phyloP scores from a whole-genome alignment of 2,329 filamentous ascomycete genomes.

The Pseudogymnoascus sp. region DNA sequence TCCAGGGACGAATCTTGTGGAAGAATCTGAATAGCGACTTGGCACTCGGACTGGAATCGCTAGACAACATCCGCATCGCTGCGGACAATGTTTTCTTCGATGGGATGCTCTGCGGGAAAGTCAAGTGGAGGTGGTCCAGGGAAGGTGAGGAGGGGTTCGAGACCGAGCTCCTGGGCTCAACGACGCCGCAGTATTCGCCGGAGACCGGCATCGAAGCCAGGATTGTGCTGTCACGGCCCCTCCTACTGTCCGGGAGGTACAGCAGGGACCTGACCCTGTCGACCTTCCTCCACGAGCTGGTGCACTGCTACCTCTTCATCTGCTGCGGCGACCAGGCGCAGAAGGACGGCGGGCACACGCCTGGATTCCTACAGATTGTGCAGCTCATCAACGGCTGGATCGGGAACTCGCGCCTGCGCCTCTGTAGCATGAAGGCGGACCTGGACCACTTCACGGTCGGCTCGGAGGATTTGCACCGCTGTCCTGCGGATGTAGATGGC shows the following conservation, averaged over 20 bases:
- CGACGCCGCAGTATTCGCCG: slow-evolving; percentile 41
- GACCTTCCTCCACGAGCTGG: slow-evolving; percentile 58
- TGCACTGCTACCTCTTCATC: slow-evolving; percentile 60
- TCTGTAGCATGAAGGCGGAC: slow-evolving; percentile 55
- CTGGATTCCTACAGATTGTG: slow-evolving; percentile 51
- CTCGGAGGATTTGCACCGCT: slow-evolving; percentile 4
- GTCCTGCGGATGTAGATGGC: not conserved
- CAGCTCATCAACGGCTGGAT: slow-evolving; percentile 54
- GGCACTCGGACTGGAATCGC: slow-evolving; percentile 47
- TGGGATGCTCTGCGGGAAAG: slow-evolving; percentile 46
- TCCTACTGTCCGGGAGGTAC: slow-evolving; percentile 45
- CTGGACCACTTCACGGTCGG: slow-evolving; percentile 41
- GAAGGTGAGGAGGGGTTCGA: slow-evolving; percentile 41
- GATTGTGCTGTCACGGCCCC: slow-evolving; percentile 52
- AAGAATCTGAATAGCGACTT: slow-evolving; percentile 44
- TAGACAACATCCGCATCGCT: slow-evolving; percentile 51
- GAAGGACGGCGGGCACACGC: slow-evolving; percentile 50
- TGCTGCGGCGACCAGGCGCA: slow-evolving; percentile 50
- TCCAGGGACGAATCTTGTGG: slow-evolving; percentile 49
- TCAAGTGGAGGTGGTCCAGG: slow-evolving; percentile 55
- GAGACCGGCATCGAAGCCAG: slow-evolving; percentile 52
- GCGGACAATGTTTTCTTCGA: slow-evolving; percentile 57
- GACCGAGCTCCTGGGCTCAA: slow-evolving; percentile 53
- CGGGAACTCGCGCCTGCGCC: slow-evolving; percentile 43
- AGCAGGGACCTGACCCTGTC: slow-evolving; percentile 54